Conservation (phyloP, 371 early-diverging fungal species). For the Apophysomyces variabilis region DNA sequence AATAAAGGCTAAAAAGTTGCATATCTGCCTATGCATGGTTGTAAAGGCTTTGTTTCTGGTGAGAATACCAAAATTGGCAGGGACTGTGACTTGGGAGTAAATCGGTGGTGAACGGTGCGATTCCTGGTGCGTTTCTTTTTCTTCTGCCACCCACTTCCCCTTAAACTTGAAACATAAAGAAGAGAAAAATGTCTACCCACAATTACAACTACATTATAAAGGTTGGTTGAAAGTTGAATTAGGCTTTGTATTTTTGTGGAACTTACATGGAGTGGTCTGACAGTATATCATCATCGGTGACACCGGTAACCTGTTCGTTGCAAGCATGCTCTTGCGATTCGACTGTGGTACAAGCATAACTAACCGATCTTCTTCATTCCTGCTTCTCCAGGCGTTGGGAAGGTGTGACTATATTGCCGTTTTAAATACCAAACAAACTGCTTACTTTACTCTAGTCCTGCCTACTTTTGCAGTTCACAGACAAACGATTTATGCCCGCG, state of each 20-base stretch:
- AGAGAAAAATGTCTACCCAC: conserved; percentile 36
- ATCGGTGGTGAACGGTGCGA: too few relatives aligned
- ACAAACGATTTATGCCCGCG: conserved; percentile 80
- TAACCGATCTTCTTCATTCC: conserved; percentile 10
- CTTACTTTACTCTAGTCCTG: conserved; percentile 62
- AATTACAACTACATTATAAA: conserved; percentile 52
- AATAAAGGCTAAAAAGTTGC: too few relatives aligned
- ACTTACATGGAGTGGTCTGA: neutral
- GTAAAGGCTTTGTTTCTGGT: too few relatives aligned
- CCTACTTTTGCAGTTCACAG: conserved; percentile 81
- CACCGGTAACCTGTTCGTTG: conserved; percentile 52
- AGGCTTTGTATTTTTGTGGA: neutral
- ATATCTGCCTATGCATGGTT: too few relatives aligned
- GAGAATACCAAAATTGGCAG: too few relatives aligned
- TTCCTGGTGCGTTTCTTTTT: too few relatives aligned
- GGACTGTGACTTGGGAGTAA: too few relatives aligned
- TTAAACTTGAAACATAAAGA: neutral
- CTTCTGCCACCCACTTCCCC: neutral
- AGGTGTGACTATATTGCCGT: conserved; percentile 46
- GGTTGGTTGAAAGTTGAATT: conserved; percentile 21
- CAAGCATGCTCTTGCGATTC: neutral
- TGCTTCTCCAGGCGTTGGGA: conserved; percentile 66
- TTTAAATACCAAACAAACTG: neutral
- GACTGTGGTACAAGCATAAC: neutral
- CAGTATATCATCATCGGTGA: conserved; percentile 78